Conservation (phyloP, 2,329 filamentous ascomycete genomes). For the Blumeriella jaapii region DNA sequence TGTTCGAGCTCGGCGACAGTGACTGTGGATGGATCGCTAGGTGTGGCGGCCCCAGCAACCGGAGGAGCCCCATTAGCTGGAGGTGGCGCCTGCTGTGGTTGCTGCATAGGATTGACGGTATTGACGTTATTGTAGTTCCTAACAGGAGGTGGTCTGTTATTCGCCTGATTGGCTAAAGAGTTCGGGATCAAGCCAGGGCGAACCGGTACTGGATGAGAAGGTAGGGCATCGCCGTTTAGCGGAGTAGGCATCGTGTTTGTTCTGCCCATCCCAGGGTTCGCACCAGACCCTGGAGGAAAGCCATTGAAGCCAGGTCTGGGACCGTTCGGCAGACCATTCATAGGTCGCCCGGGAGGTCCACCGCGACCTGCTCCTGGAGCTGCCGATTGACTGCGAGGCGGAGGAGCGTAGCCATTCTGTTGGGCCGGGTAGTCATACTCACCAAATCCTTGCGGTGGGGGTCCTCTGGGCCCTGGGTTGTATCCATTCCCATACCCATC, state of each 20-base stretch:
- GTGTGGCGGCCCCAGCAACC: too few species aligned
- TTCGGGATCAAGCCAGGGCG: slow-evolving; percentile 51
- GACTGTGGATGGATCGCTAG: slow-evolving; percentile 33
- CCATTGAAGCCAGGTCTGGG: slow-evolving; percentile 14
- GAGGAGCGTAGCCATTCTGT: slow-evolving; percentile 19
- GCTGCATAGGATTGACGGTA: too few species aligned
- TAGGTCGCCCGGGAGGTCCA: slow-evolving; percentile 7
- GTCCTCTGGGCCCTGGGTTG: slow-evolving; percentile 9
- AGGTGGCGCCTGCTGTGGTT: slow-evolving; percentile 7
- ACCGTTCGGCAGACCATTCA: slow-evolving; percentile 11
- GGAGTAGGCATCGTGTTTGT: slow-evolving; percentile 18
- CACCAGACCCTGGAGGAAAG: slow-evolving; percentile 18
- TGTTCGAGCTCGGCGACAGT: slow-evolving; percentile 69
- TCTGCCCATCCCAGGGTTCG: slow-evolving; percentile 9
- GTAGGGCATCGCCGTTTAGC: slow-evolving; percentile 31
- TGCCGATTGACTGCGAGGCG: slow-evolving; percentile 22
- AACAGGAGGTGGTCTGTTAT: slow-evolving; percentile 43
- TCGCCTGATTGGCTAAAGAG: slow-evolving; percentile 41
- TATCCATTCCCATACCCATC: slow-evolving; percentile 21
- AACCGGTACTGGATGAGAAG: slow-evolving; percentile 50
- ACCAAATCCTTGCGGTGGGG: slow-evolving; percentile 14
- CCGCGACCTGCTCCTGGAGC: slow-evolving; percentile 14
- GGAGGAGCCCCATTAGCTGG: slow-evolving; percentile 1
- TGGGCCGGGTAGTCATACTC: slow-evolving; percentile 12
- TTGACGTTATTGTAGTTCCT: slow-evolving; percentile 27